Conservation (phyloP, 352 stramenopile species). For the Blastocystis sp. region DNA sequence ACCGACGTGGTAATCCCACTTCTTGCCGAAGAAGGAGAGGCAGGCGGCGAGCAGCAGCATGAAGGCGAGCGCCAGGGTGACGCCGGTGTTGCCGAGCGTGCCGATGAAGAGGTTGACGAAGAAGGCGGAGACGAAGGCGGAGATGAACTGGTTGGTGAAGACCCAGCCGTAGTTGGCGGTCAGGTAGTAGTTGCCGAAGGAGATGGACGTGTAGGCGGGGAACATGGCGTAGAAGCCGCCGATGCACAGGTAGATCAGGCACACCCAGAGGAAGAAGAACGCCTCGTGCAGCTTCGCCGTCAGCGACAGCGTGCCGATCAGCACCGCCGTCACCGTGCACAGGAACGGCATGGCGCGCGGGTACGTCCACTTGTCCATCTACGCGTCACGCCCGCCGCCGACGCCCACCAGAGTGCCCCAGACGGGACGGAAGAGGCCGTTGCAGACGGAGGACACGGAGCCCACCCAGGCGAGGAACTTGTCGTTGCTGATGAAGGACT, state of each 20-base stretch:
- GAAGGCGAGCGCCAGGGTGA: constrained; percentile 40
- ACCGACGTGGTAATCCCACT: constrained; percentile 67
- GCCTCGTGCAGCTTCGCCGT: not conserved
- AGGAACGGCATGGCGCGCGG: constrained; percentile 50
- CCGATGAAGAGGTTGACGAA: constrained; percentile 62
- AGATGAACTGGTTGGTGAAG: constrained; percentile 69
- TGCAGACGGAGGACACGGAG: constrained; percentile 61
- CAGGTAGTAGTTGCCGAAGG: constrained; percentile 65
- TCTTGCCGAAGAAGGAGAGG: constrained; percentile 64
- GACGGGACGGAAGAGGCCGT: constrained; percentile 58
- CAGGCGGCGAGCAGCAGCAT: constrained; percentile 35
- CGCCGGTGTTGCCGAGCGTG: constrained; percentile 46
- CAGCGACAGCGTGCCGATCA: constrained; percentile 67
- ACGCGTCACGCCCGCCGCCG: not conserved
- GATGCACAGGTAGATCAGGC: constrained; percentile 68
- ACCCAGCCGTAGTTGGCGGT: constrained; percentile 65
- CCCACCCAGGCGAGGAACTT: constrained; percentile 38
- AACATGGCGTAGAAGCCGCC: constrained; percentile 67
- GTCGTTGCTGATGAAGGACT: constrained; percentile 64
- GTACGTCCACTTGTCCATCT: constrained; percentile 66
- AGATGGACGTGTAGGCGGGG: constrained; percentile 65
- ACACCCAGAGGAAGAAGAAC: constrained; percentile 69
- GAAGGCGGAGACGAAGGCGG: constrained; percentile 59
- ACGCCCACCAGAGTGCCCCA: constrained; percentile 26
- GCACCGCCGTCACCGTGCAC: constrained; percentile 33